Conservation (phyloP, 2,329 filamentous ascomycete species). For the Sporothrix mexicana region DNA sequence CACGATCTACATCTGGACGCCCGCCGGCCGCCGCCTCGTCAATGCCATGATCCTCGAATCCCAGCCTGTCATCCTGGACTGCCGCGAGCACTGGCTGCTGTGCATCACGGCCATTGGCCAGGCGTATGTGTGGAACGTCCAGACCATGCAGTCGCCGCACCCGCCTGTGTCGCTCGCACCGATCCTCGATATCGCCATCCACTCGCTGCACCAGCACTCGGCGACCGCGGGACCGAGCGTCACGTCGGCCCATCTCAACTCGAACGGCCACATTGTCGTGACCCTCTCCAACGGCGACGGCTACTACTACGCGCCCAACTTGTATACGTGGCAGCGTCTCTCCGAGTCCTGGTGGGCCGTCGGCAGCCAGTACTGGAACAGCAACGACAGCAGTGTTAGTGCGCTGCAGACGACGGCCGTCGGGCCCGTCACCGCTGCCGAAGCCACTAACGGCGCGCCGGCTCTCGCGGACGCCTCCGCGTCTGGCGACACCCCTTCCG, state of each 20-base stretch:
- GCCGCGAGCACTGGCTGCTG: slow-evolving; percentile 84
- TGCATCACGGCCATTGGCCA: slow-evolving; percentile 87
- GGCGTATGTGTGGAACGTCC: slow-evolving; percentile 93
- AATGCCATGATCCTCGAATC: slow-evolving; percentile 88
- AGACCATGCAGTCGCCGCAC: slow-evolving; percentile 80
- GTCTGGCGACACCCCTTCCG: slow-evolving; percentile 72
- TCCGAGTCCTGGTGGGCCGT: slow-evolving; percentile 98
- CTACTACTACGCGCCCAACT: slow-evolving; percentile 81
- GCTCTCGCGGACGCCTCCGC: not conserved
- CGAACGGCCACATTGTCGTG: slow-evolving; percentile 82
- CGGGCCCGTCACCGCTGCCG: slow-evolving; percentile 58
- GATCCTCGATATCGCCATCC: slow-evolving; percentile 83
- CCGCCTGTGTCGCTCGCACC: slow-evolving; percentile 89
- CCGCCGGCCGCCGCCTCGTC: slow-evolving; percentile 82
- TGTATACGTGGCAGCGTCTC: slow-evolving; percentile 94
- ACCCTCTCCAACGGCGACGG: slow-evolving; percentile 94
- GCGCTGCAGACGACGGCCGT: slow-evolving; percentile 76
- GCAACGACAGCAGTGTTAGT: slow-evolving; percentile 86
- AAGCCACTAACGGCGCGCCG: slow-evolving; percentile 38
- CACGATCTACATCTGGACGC: slow-evolving; percentile 87
- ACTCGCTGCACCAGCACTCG: slow-evolving; percentile 75
- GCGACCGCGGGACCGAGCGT: slow-evolving; percentile 81
- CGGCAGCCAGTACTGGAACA: slow-evolving; percentile 98
- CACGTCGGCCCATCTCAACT: slow-evolving; percentile 90
- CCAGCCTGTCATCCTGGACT: slow-evolving; percentile 92